A percentile compares a stretch with the other conserved stretches of the same genome.
Conservation (phyloP, 345 rosid genomes). For the Lepidium aucheri region DNA sequence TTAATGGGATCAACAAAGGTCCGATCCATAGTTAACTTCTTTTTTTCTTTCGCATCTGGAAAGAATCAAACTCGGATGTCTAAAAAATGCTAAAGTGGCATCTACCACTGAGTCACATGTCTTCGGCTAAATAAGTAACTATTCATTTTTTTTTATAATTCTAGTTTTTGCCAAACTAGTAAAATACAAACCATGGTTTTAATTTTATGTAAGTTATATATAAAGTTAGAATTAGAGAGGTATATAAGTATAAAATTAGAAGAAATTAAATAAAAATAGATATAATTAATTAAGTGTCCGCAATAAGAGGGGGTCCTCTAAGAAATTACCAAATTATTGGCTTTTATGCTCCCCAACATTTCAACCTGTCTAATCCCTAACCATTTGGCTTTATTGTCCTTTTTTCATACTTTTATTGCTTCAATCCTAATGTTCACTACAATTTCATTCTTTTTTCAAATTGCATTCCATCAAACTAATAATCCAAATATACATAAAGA, state of each 20-base stretch:
- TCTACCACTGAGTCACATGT: too few species aligned
- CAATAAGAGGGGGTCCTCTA: slow-evolving; percentile 32
- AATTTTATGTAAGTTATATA: too few species aligned
- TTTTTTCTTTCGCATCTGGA: too few species aligned
- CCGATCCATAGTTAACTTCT: too few species aligned
- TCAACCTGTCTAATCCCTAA: slow-evolving; percentile 37
- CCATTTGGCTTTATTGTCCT: slow-evolving; percentile 33
- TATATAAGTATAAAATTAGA: slow-evolving; percentile 11
- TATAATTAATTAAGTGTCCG: slow-evolving; percentile 19
- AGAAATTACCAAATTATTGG: slow-evolving; percentile 33
- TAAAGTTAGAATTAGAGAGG: neutral
- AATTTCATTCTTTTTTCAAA: neutral
- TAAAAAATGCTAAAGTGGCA: too few species aligned
- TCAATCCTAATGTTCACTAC: slow-evolving; percentile 31
- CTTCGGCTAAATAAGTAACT: too few species aligned
- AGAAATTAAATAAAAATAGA: neutral
- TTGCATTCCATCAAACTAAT: neutral
- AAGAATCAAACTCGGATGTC: too few species aligned
- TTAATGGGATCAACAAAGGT: too few species aligned
- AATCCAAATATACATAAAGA: neutral
- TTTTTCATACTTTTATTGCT: slow-evolving; percentile 26
- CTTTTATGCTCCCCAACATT: slow-evolving; percentile 33
- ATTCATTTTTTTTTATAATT: too few species aligned
- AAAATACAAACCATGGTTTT: too few species aligned
- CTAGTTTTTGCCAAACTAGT: too few species aligned